Evolutionary conservation across 129 eudicot species (phyloP).

Genomic region (Chrysanthemum lavandulifolium): DNA sequence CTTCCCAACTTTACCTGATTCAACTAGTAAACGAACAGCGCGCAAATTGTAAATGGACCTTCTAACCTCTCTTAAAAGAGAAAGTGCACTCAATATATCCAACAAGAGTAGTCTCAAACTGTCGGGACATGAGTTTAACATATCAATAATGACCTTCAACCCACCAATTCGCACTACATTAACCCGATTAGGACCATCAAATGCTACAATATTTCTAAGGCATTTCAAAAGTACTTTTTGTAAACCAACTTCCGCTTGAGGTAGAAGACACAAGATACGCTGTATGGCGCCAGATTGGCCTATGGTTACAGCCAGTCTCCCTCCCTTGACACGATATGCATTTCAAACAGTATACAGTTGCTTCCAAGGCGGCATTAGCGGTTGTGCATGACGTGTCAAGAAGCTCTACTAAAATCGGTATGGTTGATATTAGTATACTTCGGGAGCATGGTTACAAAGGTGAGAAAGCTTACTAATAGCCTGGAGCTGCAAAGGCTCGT

Average conservation of each 20-base stretch:
- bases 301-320: conserved; percentile 40
- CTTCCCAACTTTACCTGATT: conserved; percentile 48
- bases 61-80: conserved; percentile 57
- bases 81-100: conserved; percentile 59
- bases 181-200: conserved; percentile 35
- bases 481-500: conserved; percentile 31
- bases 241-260: conserved; percentile 35
- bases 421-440: conserved; percentile 36
- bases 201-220: conserved; percentile 54
- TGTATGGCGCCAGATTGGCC: conserved; percentile 52
- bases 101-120: conserved; percentile 33
- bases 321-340: conserved; percentile 51
- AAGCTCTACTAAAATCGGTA: conserved; percentile 50
- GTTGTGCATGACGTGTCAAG: conserved; percentile 28
- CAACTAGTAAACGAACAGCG: conserved; percentile 41
- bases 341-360: conserved; percentile 52
- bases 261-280: conserved; percentile 43
- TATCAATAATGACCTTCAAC: conserved; percentile 39
- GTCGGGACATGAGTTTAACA: conserved; percentile 39
- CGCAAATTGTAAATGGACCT: conserved; percentile 40
- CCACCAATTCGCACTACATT: conserved; percentile 45
- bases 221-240: conserved; percentile 46
- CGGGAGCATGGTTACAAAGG: conserved; percentile 45
- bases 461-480: conserved; percentile 45
- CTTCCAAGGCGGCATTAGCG: conserved; percentile 34